Conservation (phyloP, 192 early-diverging fungal species). For the Linnemannia hyalina region DNA sequence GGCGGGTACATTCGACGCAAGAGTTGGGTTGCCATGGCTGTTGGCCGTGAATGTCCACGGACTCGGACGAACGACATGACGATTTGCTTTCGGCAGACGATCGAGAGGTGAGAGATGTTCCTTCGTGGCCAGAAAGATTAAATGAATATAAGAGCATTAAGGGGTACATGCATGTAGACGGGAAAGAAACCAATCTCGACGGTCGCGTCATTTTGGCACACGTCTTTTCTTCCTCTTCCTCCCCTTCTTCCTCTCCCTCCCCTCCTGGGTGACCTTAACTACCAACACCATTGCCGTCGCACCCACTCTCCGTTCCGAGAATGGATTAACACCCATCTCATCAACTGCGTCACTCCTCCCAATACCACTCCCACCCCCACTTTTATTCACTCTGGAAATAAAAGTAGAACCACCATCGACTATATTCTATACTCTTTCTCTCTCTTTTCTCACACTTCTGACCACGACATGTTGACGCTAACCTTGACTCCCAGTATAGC, state of each 20-base stretch:
- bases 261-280: constrained; percentile 8
- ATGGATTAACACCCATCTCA: neutral
- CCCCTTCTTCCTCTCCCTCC: neutral
- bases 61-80: neutral
- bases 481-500: neutral
- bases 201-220: too few relatives aligned
- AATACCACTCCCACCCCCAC: neutral
- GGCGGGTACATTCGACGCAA: neutral
- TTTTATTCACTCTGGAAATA: neutral
- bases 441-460: neutral
- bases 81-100: neutral
- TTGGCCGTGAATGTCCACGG: neutral
- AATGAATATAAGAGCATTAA: neutral
- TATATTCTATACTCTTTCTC: constrained; percentile 20
- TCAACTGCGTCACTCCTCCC: neutral
- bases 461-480: constrained; percentile 9
- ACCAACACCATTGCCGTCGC: neutral
- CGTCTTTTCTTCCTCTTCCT: too few relatives aligned
- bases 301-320: neutral
- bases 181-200: too few relatives aligned
- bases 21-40: neutral
- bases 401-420: constrained; percentile 16
- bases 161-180: neutral
- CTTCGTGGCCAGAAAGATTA: neutral
- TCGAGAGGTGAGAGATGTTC: neutral